Base-by-base conservation (phyloP, 495 filamentous ascomycete species). In the Neurospora sp. region DNA sequence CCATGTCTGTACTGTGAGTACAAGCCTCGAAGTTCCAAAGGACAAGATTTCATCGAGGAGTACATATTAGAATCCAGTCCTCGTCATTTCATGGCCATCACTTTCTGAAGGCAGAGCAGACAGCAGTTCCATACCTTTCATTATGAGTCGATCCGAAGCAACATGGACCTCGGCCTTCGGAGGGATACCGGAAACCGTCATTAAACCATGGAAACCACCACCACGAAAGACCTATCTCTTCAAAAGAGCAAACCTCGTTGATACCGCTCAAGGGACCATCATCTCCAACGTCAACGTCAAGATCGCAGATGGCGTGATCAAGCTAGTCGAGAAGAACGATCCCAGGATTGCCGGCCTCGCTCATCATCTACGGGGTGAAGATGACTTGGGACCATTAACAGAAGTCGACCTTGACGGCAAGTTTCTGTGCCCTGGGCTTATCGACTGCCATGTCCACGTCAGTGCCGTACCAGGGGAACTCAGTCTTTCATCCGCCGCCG, bases 391-490 rank as follows among this genome's bases (percentile, higher is more conserved):
- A 66, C 28, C 13, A 85, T 24, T 71, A 42, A 71, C 28, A 11
- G 37, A 43, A 42, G 42, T 88, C 24, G 83, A 88, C 71, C 74
- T 84, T 5, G 77, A 77, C 0, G 84, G 83, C 19, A 83, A 83
- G 48, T 89, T 84, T 71, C 69, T 89, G 0, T 84, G 85, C 31
- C 88, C 88, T 0, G 88, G 88, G 5, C 78, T 90, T 3, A 88
- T 89, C n/a, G 88, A 90, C 77, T 84, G 82, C 75, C 88, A 90
- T 73, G 87, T 89, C 8, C 88, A 90, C 70, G 79, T 90, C 54
- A 77, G 79, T 11, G 81, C 86, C 0, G 81, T 81, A 0, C 84
- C 85, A 0, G 84, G 85, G n/a, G 78, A 82, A 37, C 71, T 74
- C 39, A 72, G 77, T 34, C 73, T 80, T 69, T 19, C 73, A 74